These are phyloP conservation scores for Rasamsonia emersonii DNA, from an alignment of 2,329 filamentous ascomycete genomes.

Conservation along the genomic window DNA sequence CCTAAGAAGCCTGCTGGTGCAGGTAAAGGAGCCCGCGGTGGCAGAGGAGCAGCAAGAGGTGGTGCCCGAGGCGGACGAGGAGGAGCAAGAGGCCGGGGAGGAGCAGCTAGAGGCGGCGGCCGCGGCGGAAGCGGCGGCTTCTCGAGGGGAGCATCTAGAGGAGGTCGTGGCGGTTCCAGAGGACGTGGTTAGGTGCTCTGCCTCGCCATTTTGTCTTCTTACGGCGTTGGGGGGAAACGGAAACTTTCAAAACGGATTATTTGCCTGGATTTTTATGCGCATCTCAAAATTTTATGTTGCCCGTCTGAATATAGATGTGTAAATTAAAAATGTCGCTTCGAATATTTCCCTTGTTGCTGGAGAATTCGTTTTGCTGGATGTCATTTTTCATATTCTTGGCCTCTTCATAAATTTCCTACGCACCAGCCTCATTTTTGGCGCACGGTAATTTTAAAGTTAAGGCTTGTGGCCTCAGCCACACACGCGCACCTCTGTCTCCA, in stretches of 20 bases:
- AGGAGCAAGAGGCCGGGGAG: constrained; percentile 35
- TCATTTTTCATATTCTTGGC: too few relatives aligned
- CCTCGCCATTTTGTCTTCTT: constrained; percentile 28
- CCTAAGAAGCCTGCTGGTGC: constrained; percentile 61
- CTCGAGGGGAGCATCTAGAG: constrained; percentile 21
- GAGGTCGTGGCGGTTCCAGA: constrained; percentile 25
- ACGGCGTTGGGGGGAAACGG: constrained; percentile 36
- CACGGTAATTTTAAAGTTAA: constrained; percentile 4
- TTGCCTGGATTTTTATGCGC: constrained; percentile 26
- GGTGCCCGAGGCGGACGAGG: constrained; percentile 49
- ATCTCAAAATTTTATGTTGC: constrained; percentile 25
- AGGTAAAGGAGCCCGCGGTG: constrained; percentile 37
- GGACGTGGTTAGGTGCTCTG: constrained; percentile 16
- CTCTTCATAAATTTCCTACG: too few relatives aligned
- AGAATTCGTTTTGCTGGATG: too few relatives aligned
- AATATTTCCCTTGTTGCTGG: too few relatives aligned
- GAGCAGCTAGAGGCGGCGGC: constrained; percentile 37
- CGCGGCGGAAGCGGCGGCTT: constrained; percentile 24
- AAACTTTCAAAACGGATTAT: constrained; percentile 30
- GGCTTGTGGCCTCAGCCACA: constrained; percentile 7
- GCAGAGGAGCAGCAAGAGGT: constrained; percentile 34
- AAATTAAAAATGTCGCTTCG: too few relatives aligned
- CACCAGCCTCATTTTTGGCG: constrained; percentile 5
- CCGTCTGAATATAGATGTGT: constrained; percentile 17
- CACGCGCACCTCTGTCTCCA: constrained; percentile 8